Percentiles rank a stretch among this genome's conserved stretches.
phyloP scores from a whole-genome alignment of 306 rosid genomes.

The Corylus americana region DNA sequence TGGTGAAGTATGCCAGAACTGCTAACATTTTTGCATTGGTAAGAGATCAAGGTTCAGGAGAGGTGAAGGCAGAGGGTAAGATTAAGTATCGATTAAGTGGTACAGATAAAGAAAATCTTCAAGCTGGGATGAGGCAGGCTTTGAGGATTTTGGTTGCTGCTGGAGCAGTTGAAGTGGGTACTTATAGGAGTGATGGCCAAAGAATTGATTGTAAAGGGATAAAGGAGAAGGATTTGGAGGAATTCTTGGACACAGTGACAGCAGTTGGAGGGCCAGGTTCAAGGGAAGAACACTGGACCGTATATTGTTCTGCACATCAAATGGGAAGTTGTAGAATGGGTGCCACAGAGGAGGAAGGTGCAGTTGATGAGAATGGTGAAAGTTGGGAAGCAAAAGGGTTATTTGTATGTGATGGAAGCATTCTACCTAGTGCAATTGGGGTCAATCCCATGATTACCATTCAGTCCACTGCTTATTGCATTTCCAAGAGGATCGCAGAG shows the following conservation, averaged over 20 bases:
- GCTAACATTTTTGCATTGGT: conserved; percentile 63
- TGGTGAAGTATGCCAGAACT: conserved; percentile 71
- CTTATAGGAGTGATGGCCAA: conserved; percentile 88
- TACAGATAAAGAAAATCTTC: conserved; percentile 65
- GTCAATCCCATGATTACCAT: conserved; percentile 97
- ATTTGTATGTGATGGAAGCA: conserved; percentile 86
- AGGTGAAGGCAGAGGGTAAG: conserved; percentile 50
- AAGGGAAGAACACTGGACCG: conserved; percentile 56
- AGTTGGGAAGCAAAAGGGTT: conserved; percentile 91
- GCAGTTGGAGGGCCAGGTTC: conserved; percentile 63
- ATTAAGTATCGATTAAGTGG: conserved; percentile 50
- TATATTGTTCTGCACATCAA: conserved; percentile 70
- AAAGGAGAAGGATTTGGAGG: conserved; percentile 61
- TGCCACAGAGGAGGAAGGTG: conserved; percentile 61
- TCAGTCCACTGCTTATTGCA: conserved; percentile 79
- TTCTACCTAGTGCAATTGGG: conserved; percentile 83
- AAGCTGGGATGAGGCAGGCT: conserved; percentile 60
- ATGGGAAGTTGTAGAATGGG: conserved; percentile 88
- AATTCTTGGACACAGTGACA: conserved; percentile 61
- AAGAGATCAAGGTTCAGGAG: conserved; percentile 85
- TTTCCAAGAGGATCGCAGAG: conserved; percentile 69
- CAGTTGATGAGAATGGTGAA: conserved; percentile 76
- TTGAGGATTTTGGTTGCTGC: conserved; percentile 82
- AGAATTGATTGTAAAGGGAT: conserved; percentile 63
- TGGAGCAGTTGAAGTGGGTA: conserved; percentile 92